phyloP scores from a whole-genome alignment of 2,329 filamentous ascomycete species.

The Aspergillus sp. region DNA sequence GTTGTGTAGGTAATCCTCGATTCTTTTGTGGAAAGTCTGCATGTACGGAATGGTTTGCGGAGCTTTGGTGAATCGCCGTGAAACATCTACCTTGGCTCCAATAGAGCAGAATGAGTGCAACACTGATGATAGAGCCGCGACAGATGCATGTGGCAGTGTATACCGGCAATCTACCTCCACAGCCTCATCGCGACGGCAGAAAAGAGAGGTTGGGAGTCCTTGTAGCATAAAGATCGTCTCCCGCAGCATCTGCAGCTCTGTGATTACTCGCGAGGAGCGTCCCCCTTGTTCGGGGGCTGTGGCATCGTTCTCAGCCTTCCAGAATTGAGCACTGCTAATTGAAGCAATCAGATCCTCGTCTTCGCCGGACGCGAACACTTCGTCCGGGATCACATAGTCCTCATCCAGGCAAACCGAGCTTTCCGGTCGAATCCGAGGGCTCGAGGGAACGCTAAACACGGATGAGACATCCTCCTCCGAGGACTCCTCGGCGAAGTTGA shows the following conservation, averaged over 20 bases:
- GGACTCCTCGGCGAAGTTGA: conserved; percentile 30
- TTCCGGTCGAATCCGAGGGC: conserved; percentile 18
- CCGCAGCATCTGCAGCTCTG: conserved; percentile 64
- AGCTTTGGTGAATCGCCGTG: conserved; percentile 42
- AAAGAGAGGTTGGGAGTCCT: conserved; percentile 67
- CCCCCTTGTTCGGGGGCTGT: conserved; percentile 7
- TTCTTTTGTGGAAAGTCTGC: conserved; percentile 60
- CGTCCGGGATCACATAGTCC: conserved; percentile 26
- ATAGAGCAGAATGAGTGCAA: conserved; percentile 38
- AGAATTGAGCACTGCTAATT: conserved; percentile 41
- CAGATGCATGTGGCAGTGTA: conserved; percentile 25
- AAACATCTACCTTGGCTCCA: conserved; percentile 38
- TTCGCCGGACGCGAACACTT: conserved; percentile 22
- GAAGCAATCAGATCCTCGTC: conserved; percentile 27
- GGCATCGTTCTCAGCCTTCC: conserved; percentile 27
- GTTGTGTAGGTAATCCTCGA: conserved; percentile 46
- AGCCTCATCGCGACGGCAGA: conserved; percentile 34
- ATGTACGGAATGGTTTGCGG: conserved; percentile 49
- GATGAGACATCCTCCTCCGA: conserved; percentile 32
- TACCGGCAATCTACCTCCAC: conserved; percentile 32
- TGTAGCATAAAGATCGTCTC: conserved; percentile 80
- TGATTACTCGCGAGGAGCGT: conserved; percentile 35
- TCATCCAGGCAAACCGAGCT: conserved; percentile 18
- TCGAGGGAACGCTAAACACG: conserved; percentile 22
- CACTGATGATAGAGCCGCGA: conserved; percentile 20